Evolutionary conservation across 2,329 filamentous ascomycete genomes (phyloP), one percentile per base, ranked within the genome.

Genomic region (Scortechinia acanthostroma): DNA sequence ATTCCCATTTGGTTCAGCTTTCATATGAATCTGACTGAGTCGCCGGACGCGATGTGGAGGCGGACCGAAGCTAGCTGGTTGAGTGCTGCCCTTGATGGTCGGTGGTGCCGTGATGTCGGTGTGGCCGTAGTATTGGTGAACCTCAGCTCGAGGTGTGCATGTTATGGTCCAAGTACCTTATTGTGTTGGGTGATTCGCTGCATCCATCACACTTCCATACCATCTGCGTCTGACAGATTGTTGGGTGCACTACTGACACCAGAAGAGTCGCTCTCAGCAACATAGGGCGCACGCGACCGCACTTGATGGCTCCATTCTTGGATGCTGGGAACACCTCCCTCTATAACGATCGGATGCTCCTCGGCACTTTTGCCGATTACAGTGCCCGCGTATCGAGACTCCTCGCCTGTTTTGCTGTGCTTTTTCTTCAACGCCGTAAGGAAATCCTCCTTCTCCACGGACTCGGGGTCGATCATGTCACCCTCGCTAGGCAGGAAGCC

Each of bases 391-490:
- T 77, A 80, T 45, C 79, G 66, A 4, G 72, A 74, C 52, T 80
- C 77, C 51, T 80, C 77, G 42, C 75, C 76, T 1, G 75, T 78
- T 52, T 81, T 82, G 58, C 74, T 78, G 57, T 82, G 75, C 55
- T 81, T 83, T 61, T 80, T 82, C 62, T 82, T 83, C 50, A 83
- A 59, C 14, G 69, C 55, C 5, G 65, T 69, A 25, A 73, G 45
- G 48, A 63, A 73, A 48, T 73, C 70, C 51, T 71, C 68, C 48
- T 66, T 69, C 45, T 67, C 63, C 44, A 54, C 53, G 16, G 52
- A 48, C 3, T 46, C 45, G 30, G 62, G 52, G 43, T 70, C 67
- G 30, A 74, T 68, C 50, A 74, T 68, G 15, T 71, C 72, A 13
- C 67, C 65, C 52, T 73, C 65, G 21, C 60, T 69, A 4, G 65